Evolutionary conservation across 176 grass and related monocot genomes (phyloP), one percentile per base, ranked within the genome.

Genomic region (Ananas comosus): DNA sequence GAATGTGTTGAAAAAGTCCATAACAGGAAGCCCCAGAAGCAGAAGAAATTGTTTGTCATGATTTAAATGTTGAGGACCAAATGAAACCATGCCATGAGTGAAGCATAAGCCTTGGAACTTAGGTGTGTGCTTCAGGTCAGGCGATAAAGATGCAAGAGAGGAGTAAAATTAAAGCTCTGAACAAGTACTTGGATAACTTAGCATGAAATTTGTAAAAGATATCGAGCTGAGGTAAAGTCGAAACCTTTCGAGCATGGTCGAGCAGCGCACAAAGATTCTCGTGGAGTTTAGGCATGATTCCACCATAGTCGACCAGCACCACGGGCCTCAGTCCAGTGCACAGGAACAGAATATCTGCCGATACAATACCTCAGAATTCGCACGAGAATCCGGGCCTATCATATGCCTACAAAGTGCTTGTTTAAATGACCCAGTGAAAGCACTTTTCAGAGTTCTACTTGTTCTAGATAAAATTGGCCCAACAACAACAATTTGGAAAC

Each of bases 271-370:
- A 85, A 22, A 91, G 81, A 68, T 82, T 80, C 25, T 85, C 85
- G 70, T 85, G 81, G 22, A 91, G 81, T 14, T 80, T 70, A 59
- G 81, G 88, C 88, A 91, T 87, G 21, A 68, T 82, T 58, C 88
- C 88, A 12, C 79, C 84, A 67, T 91, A 87, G 53, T 91, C 88
- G 70, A 91, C 64, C 61, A 91, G 69, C 12, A 91, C 64, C 2
- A 82, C 81, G 54, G 85, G 65, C 51, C 85, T 76, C 81, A 87
- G 50, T 33, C 79, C 70, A 1, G 85, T 85, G 72, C 88, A 91
- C 57, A 91, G 79, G 57, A 81, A 81, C 10, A 74, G 16, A 33
- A 91, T 82, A 77, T 91, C 88, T 91, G 81, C 50, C 49, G 52
- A 66, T 0, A 75, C 3, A 10, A 13, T 23, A 48, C 51, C 22